Percentiles rank a stretch among this genome's conserved stretches.
These are phyloP conservation scores for Fusarium equiseti DNA, from an alignment of 2,329 filamentous ascomycete genomes.

Conservation along the genomic window DNA sequence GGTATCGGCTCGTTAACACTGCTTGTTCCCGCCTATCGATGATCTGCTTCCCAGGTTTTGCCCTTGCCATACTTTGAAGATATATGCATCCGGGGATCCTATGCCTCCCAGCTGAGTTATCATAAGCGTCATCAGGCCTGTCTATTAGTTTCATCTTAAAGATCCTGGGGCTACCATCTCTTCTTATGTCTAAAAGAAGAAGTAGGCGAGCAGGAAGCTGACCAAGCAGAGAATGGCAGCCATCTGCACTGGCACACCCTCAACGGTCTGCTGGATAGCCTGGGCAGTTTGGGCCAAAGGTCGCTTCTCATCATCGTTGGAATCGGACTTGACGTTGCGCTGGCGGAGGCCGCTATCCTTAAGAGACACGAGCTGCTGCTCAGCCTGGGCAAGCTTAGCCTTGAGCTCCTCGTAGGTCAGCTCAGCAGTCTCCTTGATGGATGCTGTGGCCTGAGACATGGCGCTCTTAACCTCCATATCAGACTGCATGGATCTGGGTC, in stretches of 20 bases:
- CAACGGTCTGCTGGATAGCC: slow-evolving; percentile 66
- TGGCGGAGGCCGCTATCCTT: slow-evolving; percentile 82
- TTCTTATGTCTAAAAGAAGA: slow-evolving; percentile 81
- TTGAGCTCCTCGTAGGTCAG: slow-evolving; percentile 71
- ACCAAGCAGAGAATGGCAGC: slow-evolving; percentile 86
- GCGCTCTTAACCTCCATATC: slow-evolving; percentile 49
- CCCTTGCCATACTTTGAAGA: slow-evolving; percentile 17
- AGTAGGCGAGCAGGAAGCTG: slow-evolving; percentile 93
- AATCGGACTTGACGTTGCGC: slow-evolving; percentile 72
- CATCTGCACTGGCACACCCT: slow-evolving; percentile 89
- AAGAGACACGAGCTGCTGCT: slow-evolving; percentile 77
- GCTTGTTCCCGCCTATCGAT: slow-evolving; percentile 17
- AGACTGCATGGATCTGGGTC: slow-evolving; percentile 40
- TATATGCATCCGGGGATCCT: slow-evolving; percentile 28
- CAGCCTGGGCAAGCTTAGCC: slow-evolving; percentile 79
- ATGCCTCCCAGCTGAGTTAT: slow-evolving; percentile 29
- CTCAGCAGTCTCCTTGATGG: slow-evolving; percentile 60
- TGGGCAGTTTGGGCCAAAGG: slow-evolving; percentile 64
- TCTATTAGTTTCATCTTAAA: slow-evolving; percentile 33
- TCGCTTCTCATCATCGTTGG: slow-evolving; percentile 64
- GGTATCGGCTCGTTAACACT: slow-evolving; percentile 22
- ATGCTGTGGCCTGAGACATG: slow-evolving; percentile 58
- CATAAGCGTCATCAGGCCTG: slow-evolving; percentile 39
- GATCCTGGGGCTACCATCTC: slow-evolving; percentile 10
- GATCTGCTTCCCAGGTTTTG: slow-evolving; percentile 37